Base-by-base conservation (phyloP, 768 basidiomycete genomes). In the Boletus sensibilis region DNA sequence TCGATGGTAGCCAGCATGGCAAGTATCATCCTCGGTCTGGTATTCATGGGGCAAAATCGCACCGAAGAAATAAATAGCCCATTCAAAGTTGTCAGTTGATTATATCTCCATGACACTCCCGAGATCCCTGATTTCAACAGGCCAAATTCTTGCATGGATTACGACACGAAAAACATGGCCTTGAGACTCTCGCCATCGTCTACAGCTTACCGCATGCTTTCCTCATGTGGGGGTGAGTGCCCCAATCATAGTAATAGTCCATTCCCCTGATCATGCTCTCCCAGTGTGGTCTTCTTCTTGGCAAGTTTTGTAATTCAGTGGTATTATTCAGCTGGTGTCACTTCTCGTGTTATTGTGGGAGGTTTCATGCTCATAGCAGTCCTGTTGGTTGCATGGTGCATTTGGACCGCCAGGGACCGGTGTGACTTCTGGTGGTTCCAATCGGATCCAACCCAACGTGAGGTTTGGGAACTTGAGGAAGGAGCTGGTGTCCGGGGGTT, bases 151-250 rank as follows among this genome's bases (percentile, higher is more conserved):
- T 63, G 50, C 10, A 55, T 25, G 57, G 54, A 4, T 60, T 66
- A 41, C 64, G 61, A 20, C 64, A 72, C 8, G 25, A 61, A 12
- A 64, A 48, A 1, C 69, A 75, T 33, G 80, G 83, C 1, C 66
- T 82, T 1, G 81, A 84, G 61, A 77, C 66, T 2, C 72, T 84
- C 5, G 80, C 82, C 18, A 71, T 84, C 23, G 59, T 82, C 52
- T 83, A 82, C 57, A 79, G 80, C 53, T 61, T 85, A 10, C 84
- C 84, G 0, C 79, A 81, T 53, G 79, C 81, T 2, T 67, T 84
- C 29, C 71, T 85, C 46, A 76, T 85, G 73, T 85, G 83, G 83
- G 78, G 76, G 84, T 83, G 62, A 68, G 82, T 75, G 13, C 31
- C 20, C 21, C 29, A 29, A 43, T 14, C 13, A 8, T n/a, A n/a